These are phyloP conservation scores for Plicaturopsis crispa DNA, from an alignment of 768 basidiomycete genomes.

Conservation along the genomic window DNA sequence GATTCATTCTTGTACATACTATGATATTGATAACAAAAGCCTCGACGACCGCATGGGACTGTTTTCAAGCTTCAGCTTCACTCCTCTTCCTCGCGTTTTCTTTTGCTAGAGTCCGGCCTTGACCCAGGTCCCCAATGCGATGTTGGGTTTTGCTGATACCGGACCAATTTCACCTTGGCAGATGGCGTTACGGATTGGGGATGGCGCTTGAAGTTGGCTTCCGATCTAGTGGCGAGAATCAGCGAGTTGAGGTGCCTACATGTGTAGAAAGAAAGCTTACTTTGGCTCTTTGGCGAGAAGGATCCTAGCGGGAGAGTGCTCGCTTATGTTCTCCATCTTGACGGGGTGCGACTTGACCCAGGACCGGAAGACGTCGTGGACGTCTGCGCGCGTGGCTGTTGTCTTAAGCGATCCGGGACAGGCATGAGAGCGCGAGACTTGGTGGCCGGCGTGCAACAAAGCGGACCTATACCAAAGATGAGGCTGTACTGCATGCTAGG, in stretches of 20 bases:
- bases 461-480: constrained; percentile 55
- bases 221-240: constrained; percentile 27
- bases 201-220: constrained; percentile 75
- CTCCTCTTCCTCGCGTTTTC: constrained; percentile 19
- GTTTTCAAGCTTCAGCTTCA: too few relatives aligned
- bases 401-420: constrained; percentile 88
- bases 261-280: constrained; percentile 32
- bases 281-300: constrained; percentile 62
- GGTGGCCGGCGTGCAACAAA: constrained; percentile 77
- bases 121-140: constrained; percentile 88
- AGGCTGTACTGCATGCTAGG: constrained; percentile 5
- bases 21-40: too few relatives aligned
- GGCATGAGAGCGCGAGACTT: constrained; percentile 88
- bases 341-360: constrained; percentile 82
- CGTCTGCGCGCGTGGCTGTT: constrained; percentile 56
- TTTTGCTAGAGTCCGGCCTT: constrained; percentile 40
- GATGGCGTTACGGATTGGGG: constrained; percentile 53
- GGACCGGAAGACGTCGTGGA: constrained; percentile 81
- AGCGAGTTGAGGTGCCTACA: constrained; percentile 1
- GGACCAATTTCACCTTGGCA: constrained; percentile 67
- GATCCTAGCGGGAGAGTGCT: constrained; percentile 59
- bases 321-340: constrained; percentile 73
- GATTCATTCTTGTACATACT: too few relatives aligned
- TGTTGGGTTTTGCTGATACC: constrained; percentile 90
- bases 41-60: too few relatives aligned